These are phyloP conservation scores for Penicillium palitans DNA, from an alignment of 2,329 filamentous ascomycete genomes.

Conservation along the genomic window DNA sequence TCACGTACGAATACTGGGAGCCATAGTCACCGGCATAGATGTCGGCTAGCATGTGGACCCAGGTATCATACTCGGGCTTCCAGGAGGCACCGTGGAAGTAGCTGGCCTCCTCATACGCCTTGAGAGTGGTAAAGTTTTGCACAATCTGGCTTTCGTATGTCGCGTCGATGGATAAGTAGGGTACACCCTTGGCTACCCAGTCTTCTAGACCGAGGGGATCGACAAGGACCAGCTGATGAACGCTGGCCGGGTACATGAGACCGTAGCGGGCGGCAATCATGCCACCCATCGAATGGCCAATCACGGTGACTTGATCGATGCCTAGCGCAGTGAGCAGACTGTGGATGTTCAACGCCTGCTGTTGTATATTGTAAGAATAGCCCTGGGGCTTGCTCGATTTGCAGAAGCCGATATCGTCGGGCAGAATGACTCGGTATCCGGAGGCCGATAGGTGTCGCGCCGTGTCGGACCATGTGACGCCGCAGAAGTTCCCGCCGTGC, in stretches of 20 bases:
- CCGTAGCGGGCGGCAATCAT: constrained; percentile 19
- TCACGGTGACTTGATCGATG: constrained; percentile 12
- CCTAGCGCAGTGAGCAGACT: constrained; percentile 14
- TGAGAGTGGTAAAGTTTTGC: constrained; percentile 15
- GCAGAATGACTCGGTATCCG: constrained; percentile 18
- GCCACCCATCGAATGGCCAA: constrained; percentile 19
- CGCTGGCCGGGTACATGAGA: constrained; percentile 15
- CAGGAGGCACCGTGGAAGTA: constrained; percentile 15
- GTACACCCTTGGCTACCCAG: constrained; percentile 17
- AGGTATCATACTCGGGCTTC: constrained; percentile 17
- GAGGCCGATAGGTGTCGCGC: constrained; percentile 14
- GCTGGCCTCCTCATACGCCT: constrained; percentile 15
- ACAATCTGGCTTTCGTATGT: constrained; percentile 10
- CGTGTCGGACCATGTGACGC: constrained; percentile 18
- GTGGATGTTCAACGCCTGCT: constrained; percentile 17
- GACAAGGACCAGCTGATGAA: constrained; percentile 16
- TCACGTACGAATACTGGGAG: constrained; percentile 15
- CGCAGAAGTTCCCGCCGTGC: constrained; percentile 18
- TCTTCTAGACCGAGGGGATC: constrained; percentile 17
- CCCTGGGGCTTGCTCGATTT: constrained; percentile 20
- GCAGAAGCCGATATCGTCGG: constrained; percentile 21
- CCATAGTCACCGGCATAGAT: constrained; percentile 16
- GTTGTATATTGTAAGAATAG: constrained; percentile 15
- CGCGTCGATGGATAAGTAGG: constrained; percentile 10
- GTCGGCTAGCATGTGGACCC: constrained; percentile 17